Evolutionary conservation across 2,329 filamentous ascomycete genomes (phyloP).

Genomic region (Fusarium veterinarium): DNA sequence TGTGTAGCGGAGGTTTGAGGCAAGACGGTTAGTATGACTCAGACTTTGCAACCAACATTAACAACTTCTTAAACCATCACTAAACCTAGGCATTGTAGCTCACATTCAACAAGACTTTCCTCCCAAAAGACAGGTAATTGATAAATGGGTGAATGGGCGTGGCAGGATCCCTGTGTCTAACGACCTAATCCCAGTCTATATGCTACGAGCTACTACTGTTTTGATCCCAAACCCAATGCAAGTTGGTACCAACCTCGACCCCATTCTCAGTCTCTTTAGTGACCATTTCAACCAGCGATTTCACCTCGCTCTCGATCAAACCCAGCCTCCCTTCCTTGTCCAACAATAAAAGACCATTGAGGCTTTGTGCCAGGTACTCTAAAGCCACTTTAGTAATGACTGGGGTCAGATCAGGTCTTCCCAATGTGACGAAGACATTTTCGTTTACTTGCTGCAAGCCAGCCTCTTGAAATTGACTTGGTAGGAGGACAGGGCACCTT

Average conservation of each 20-base stretch:
- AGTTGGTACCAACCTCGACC: rapidly evolving
- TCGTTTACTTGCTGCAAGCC: background rate
- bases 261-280: rapidly evolving
- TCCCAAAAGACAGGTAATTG: too few species aligned
- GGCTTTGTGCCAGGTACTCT: rapidly evolving
- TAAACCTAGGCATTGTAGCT: too few species aligned
- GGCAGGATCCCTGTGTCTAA: too few species aligned
- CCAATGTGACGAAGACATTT: background rate
- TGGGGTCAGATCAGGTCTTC: background rate
- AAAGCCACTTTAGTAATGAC: rapidly evolving
- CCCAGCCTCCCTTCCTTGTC: background rate
- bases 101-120: too few species aligned
- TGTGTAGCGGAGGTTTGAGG: too few species aligned
- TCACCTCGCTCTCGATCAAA: rapidly evolving
- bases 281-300: rapidly evolving
- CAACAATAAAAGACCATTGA: rapidly evolving
- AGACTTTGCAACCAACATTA: too few species aligned
- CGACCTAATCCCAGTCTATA: rapidly evolving
- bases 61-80: too few species aligned
- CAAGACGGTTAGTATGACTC: too few species aligned
- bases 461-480: rapidly evolving
- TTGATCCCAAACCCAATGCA: background rate
- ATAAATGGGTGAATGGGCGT: too few species aligned
- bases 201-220: too few species aligned
- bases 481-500: background rate